Conservation (phyloP, 1,284 basidiomycete genomes). For the Malassezia slooffiae region DNA sequence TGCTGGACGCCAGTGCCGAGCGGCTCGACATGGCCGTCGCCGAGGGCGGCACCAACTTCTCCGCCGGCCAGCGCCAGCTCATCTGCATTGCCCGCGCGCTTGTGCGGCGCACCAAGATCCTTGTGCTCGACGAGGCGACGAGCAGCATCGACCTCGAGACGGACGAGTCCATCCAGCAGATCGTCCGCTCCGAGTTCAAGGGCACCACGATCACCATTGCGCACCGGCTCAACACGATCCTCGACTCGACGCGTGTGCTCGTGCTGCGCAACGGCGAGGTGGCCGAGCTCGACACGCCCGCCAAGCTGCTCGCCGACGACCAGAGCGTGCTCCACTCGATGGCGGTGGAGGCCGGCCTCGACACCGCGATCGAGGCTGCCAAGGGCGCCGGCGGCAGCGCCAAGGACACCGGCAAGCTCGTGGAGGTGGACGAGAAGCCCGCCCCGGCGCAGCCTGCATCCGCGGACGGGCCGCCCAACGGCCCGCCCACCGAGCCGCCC, state of each 20-base stretch:
- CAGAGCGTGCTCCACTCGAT: conserved; percentile 45
- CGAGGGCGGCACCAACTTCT: conserved; percentile 69
- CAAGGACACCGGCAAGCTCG: too few species aligned
- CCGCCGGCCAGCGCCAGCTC: conserved; percentile 62
- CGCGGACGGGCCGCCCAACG: too few species aligned
- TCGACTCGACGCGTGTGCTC: conserved; percentile 70
- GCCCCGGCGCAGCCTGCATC: too few species aligned
- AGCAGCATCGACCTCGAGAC: conserved; percentile 67
- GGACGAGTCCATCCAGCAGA: conserved; percentile 70
- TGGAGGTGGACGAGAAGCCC: too few species aligned
- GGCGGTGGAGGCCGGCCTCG: conserved; percentile 43
- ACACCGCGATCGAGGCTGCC: conserved; percentile 3
- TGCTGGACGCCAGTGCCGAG: conserved; percentile 61
- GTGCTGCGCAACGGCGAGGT: conserved; percentile 70
- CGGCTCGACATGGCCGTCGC: conserved; percentile 64
- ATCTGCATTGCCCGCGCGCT: conserved; percentile 47
- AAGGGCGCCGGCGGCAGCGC: too few species aligned
- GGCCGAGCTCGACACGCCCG: conserved; percentile 63
- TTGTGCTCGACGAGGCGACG: conserved; percentile 77
- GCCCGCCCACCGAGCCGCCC: too few species aligned
- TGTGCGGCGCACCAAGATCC: conserved; percentile 57
- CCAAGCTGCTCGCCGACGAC: conserved; percentile 55
- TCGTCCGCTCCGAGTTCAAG: conserved; percentile 55
- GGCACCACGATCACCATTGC: conserved; percentile 49
- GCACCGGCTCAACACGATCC: conserved; percentile 79